Percentiles rank a stretch among this genome's conserved stretches.
These are phyloP conservation scores for Ascocoryne sarcoides DNA, from an alignment of 2,329 filamentous ascomycete species.

Conservation along the genomic window DNA sequence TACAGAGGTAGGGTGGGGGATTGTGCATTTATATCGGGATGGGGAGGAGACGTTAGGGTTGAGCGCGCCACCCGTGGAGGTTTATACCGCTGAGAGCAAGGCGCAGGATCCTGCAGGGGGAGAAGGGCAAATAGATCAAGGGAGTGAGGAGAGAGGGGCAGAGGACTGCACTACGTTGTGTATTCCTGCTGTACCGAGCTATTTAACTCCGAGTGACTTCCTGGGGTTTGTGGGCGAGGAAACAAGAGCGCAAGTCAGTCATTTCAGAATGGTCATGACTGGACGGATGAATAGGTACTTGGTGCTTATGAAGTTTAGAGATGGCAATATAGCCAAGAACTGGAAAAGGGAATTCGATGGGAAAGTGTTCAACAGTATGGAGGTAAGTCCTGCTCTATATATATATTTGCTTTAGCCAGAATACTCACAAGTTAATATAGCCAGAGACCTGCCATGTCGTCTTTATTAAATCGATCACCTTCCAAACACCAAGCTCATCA, in stretches of 20 bases:
- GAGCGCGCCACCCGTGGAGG: constrained; percentile 28
- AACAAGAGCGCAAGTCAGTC: constrained; percentile 78
- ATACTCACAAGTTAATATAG: constrained; percentile 33
- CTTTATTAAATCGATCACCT: constrained; percentile 86
- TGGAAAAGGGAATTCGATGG: constrained; percentile 90
- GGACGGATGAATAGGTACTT: constrained; percentile 85
- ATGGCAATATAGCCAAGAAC: constrained; percentile 60
- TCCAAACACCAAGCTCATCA: constrained; percentile 41
- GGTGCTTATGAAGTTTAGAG: constrained; percentile 88
- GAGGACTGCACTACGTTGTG: constrained; percentile 76
- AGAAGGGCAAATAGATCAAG: constrained; percentile 29
- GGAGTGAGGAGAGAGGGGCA: constrained; percentile 6
- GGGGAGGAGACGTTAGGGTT: constrained; percentile 61
- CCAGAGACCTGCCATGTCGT: constrained; percentile 92
- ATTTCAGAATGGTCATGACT: constrained; percentile 91
- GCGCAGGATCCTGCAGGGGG: too few relatives aligned
- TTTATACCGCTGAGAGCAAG: constrained; percentile 13
- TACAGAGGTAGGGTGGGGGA: constrained; percentile 79
- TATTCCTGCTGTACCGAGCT: constrained; percentile 88
- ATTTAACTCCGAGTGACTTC: constrained; percentile 85
- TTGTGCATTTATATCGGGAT: constrained; percentile 91
- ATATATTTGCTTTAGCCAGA: constrained; percentile 4
- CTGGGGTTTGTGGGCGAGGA: constrained; percentile 84
- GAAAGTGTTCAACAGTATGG: constrained; percentile 84
- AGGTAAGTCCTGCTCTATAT: constrained; percentile 50